Evolutionary conservation across 495 filamentous ascomycete genomes (phyloP).

Genomic region (Penicillium alfredii): DNA sequence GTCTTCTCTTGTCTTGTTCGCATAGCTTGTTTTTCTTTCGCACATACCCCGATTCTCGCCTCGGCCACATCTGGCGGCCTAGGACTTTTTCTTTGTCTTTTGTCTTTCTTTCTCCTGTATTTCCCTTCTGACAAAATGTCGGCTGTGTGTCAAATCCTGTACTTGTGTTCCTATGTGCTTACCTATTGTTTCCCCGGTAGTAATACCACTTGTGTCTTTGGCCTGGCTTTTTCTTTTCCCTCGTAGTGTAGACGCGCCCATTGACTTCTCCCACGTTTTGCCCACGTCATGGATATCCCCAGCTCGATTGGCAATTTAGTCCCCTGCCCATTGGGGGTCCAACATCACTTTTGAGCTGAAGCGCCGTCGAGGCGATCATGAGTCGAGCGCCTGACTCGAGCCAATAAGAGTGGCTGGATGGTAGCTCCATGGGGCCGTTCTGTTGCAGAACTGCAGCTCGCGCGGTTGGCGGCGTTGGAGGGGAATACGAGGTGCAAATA

Average conservation of each 20-base stretch:
- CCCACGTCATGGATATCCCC: too few species aligned
- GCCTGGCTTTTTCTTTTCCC: too few species aligned
- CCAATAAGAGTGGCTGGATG: constrained; percentile 3
- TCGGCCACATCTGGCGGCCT: constrained; percentile 15
- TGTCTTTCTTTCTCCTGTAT: constrained; percentile 12
- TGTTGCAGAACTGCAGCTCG: too few species aligned
- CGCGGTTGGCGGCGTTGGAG: not conserved
- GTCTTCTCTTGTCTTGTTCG: constrained; percentile 15
- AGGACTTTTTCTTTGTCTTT: constrained; percentile 21
- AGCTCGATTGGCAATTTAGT: constrained; percentile 1
- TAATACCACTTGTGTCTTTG: too few species aligned
- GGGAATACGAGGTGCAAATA: not conserved
- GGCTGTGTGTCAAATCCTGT: not conserved
- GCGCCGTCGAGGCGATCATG: constrained; percentile 4
- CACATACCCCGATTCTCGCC: constrained; percentile 21
- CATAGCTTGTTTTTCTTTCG: constrained; percentile 24
- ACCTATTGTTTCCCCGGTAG: constrained; percentile 9
- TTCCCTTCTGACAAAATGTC: constrained; percentile 9
- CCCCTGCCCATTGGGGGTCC: constrained; percentile 7
- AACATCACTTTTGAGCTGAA: too few species aligned
- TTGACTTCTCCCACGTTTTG: too few species aligned
- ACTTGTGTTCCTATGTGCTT: constrained; percentile 1
- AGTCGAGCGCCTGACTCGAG: constrained; percentile 1
- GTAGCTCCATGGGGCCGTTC: constrained; percentile 4
- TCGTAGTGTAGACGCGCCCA: too few species aligned